Percentiles rank a stretch among this genome's conserved stretches.
These are phyloP conservation scores for Phytophthora citricola DNA, from an alignment of 352 stramenopile species.

Conservation along the genomic window DNA sequence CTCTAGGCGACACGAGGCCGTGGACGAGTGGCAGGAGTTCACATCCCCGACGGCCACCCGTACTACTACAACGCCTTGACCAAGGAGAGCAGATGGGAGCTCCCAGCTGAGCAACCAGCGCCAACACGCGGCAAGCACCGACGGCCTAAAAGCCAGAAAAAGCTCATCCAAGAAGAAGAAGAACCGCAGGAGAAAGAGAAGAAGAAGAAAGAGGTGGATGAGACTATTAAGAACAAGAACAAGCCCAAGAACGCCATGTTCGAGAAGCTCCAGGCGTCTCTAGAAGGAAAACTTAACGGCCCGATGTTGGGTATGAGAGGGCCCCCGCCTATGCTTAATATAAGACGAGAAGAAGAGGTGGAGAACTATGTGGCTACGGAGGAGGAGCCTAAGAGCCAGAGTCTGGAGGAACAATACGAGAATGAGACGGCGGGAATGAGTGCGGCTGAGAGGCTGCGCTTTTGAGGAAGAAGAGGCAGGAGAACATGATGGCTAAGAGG, in stretches of 20 bases:
- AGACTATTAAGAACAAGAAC: not conserved
- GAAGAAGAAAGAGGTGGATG: not conserved
- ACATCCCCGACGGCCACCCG: conserved; percentile 58
- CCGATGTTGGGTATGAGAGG: conserved; percentile 30
- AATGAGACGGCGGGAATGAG: conserved; percentile 67
- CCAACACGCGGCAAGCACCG: conserved; percentile 5
- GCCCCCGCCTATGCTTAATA: conserved; percentile 41
- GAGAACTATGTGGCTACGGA: not conserved
- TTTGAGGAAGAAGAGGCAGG: conserved; percentile 69
- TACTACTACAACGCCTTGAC: conserved; percentile 78
- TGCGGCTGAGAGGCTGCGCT: conserved; percentile 65
- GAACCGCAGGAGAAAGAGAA: conserved; percentile 4
- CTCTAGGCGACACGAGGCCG: conserved; percentile 11
- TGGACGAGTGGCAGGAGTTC: conserved; percentile 56
- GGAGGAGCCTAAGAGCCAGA: conserved; percentile 9
- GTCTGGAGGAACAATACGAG: conserved; percentile 56
- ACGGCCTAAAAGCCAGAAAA: conserved; percentile 12
- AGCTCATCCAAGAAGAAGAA: conserved; percentile 12
- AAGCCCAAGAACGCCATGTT: conserved; percentile 49
- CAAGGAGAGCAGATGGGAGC: conserved; percentile 71
- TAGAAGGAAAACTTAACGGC: conserved; percentile 44
- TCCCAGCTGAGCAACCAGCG: conserved; percentile 29
- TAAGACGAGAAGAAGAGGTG: conserved; percentile 16
- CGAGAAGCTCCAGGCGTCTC: conserved; percentile 61
- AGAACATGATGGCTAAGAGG: conserved; percentile 58